phyloP scores from a whole-genome alignment of 768 basidiomycete genomes.

The Panaeolus cyanescens region DNA sequence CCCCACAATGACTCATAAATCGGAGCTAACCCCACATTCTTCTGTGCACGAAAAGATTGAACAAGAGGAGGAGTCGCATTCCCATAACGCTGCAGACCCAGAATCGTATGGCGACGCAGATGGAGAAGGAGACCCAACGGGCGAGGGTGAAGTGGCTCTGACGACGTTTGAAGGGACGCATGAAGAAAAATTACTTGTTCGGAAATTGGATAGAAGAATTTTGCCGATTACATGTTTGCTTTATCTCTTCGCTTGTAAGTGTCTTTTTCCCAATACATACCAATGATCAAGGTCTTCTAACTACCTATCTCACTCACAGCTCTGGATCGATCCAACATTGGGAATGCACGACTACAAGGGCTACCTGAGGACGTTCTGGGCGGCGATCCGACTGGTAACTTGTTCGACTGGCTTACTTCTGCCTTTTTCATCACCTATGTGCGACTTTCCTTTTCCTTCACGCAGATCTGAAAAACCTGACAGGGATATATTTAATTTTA shows the following conservation, averaged over 20 bases:
- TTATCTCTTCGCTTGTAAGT: conserved; percentile 77
- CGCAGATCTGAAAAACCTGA: neutral
- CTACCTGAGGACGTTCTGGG: conserved; percentile 63
- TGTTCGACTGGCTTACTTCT: conserved; percentile 81
- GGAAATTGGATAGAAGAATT: conserved; percentile 68
- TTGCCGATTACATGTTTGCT: conserved; percentile 73
- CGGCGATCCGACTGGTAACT: conserved; percentile 65
- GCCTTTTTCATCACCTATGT: conserved; percentile 83
- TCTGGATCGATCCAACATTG: conserved; percentile 77
- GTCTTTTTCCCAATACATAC: neutral
- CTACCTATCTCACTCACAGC: conserved; percentile 29
- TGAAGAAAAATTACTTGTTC: conserved; percentile 56
- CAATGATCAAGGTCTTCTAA: neutral
- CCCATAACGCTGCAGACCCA: neutral
- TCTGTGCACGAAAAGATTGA: conserved; percentile 33
- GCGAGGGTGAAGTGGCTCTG: conserved; percentile 1
- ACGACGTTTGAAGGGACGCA: conserved; percentile 17
- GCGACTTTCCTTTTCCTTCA: conserved; percentile 15
- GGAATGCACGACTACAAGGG: conserved; percentile 78
- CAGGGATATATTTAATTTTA: neutral
- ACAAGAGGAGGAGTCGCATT: conserved; percentile 11
- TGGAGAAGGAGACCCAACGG: conserved; percentile 3
- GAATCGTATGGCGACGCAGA: conserved; percentile 4
- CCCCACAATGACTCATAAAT: neutral
- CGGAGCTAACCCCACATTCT: neutral